phyloP scores from a whole-genome alignment of 2,329 filamentous ascomycete genomes.

The Ceratocystis smalleyi region DNA sequence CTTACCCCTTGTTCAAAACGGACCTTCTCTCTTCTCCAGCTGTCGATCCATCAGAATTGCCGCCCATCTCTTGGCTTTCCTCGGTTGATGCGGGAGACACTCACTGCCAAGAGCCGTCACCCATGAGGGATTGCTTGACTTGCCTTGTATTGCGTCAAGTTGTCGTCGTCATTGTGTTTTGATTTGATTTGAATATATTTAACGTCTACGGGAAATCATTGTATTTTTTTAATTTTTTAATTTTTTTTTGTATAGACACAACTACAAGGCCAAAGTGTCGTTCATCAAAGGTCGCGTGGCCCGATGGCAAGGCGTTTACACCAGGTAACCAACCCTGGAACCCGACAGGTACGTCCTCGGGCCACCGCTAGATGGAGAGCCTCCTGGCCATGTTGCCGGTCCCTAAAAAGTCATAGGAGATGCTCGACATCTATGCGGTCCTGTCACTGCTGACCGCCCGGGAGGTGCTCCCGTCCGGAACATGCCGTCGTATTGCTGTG shows the following conservation, averaged over 20 bases:
- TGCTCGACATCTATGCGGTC: no score
- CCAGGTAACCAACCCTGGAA: no score
- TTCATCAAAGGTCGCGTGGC: no score
- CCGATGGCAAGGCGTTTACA: no score
- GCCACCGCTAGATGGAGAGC: no score
- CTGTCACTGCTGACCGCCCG: no score
- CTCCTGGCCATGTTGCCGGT: no score
- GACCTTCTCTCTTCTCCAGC: not conserved
- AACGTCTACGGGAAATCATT: not conserved
- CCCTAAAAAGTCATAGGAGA: no score
- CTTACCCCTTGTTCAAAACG: not conserved
- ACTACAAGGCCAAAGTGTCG: not conserved
- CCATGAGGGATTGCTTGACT: not conserved
- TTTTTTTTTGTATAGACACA: not conserved
- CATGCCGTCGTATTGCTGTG: no score
- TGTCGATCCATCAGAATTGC: conserved; percentile 3
- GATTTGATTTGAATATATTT: not conserved
- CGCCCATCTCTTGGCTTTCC: not conserved
- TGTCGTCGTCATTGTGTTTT: not conserved
- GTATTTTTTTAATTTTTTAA: not conserved
- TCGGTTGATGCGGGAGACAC: not conserved
- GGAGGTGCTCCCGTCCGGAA: no score
- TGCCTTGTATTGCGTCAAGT: not conserved
- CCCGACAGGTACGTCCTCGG: no score
- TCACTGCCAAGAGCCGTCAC: conserved; percentile 5